A percentile compares a stretch with the other conserved stretches of the same genome.
These are phyloP conservation scores for Xylariaceae sp. DNA, from an alignment of 2,329 filamentous ascomycete species.

Conservation along the genomic window DNA sequence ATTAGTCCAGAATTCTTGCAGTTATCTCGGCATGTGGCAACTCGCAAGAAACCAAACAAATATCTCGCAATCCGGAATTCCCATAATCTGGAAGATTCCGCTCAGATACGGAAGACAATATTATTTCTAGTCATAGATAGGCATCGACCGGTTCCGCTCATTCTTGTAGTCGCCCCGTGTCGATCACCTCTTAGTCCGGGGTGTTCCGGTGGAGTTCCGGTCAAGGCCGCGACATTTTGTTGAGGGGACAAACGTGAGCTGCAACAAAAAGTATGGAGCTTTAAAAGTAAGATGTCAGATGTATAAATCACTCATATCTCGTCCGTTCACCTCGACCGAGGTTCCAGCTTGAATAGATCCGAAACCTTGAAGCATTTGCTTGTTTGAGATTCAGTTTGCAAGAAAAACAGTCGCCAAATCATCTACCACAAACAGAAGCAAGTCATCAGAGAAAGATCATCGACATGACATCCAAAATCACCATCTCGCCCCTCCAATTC, in stretches of 20 bases:
- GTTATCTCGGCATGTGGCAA: no score
- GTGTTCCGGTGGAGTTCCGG: conserved; percentile 4
- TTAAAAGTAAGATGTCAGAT: conserved; percentile 5
- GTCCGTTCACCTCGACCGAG: no score
- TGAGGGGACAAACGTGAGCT: neutral
- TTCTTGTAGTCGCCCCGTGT: neutral
- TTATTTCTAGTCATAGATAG: neutral
- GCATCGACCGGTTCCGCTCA: conserved; percentile 5
- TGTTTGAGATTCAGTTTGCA: neutral
- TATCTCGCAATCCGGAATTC: no score
- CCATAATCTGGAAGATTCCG: no score
- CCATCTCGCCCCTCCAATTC: conserved; percentile 38
- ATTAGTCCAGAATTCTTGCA: no score
- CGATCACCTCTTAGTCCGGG: neutral
- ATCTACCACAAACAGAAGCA: neutral
- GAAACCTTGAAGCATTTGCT: neutral
- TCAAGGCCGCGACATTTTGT: conserved; percentile 6
- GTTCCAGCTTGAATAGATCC: no score
- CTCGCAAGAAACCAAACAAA: no score
- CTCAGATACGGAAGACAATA: no score
- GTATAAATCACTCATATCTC: neutral
- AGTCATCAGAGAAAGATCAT: neutral
- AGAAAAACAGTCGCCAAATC: neutral
- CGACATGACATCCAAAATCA: conserved; percentile 24
- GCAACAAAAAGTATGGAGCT: conserved; percentile 1